These are phyloP conservation scores for Cytospora piceicola DNA, from an alignment of 2,329 filamentous ascomycete genomes.

Conservation along the genomic window DNA sequence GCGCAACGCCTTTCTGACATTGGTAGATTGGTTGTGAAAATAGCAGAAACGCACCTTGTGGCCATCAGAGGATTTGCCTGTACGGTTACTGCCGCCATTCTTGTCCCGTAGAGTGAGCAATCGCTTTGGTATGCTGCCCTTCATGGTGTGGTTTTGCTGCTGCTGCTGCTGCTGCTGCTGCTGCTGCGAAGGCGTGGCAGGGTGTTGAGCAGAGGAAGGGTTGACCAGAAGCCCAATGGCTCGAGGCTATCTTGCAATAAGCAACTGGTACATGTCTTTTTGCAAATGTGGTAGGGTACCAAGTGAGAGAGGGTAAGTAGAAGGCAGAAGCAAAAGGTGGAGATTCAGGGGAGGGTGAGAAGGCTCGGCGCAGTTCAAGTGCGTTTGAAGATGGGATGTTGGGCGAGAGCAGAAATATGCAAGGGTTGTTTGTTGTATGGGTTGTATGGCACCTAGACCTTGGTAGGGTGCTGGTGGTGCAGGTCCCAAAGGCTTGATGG, in stretches of 20 bases:
- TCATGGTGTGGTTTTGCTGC: conserved; percentile 48
- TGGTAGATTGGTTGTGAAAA: conserved; percentile 21
- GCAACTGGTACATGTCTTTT: conserved; percentile 30
- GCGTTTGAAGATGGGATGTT: background rate
- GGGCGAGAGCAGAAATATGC: background rate
- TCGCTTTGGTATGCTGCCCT: conserved; percentile 59
- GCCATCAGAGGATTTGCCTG: conserved; percentile 59
- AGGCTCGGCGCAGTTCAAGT: background rate
- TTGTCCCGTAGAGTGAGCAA: conserved; percentile 75
- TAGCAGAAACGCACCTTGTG: conserved; percentile 51
- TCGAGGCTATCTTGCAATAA: conserved; percentile 30
- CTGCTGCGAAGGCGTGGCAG: conserved; percentile 17
- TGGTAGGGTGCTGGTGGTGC: background rate
- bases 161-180: conserved; percentile 5
- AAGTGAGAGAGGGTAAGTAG: background rate
- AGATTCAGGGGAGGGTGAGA: background rate
- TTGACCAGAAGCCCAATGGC: conserved; percentile 32
- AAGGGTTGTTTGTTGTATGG: background rate
- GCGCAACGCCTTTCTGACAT: conserved; percentile 3
- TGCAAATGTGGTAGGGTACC: conserved; percentile 1
- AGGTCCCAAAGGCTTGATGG: background rate
- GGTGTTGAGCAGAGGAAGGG: conserved; percentile 8
- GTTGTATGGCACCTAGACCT: no score
- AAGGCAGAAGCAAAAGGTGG: background rate
- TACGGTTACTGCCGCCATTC: conserved; percentile 52